Percentiles rank a stretch among this genome's conserved stretches.
Conservation (phyloP, 345 rosid genomes). For the Pseudoturritis turrita region DNA sequence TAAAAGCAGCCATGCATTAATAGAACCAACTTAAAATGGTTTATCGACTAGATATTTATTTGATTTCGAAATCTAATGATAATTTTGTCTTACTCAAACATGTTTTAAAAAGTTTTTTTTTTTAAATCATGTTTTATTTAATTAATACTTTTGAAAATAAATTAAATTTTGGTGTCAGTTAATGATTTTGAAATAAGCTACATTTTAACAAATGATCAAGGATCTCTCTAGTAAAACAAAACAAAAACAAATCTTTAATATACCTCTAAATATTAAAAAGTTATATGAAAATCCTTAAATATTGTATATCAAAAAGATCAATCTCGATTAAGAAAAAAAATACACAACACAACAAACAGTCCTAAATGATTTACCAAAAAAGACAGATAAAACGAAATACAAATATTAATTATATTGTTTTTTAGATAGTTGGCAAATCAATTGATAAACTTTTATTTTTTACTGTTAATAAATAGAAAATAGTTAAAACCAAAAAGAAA, state of each 20-base stretch:
- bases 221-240: neutral
- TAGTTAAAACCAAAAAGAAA: no score
- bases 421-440: neutral
- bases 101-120: neutral
- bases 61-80: neutral
- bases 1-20: neutral
- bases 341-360: neutral
- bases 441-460: neutral
- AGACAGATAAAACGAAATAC: neutral
- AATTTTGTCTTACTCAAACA: neutral
- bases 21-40: neutral
- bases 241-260: neutral
- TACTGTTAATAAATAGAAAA: neutral
- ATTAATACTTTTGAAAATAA: neutral
- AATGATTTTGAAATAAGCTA: neutral
- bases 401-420: neutral
- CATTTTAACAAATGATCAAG: neutral
- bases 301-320: neutral
- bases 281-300: neutral
- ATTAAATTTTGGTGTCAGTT: neutral
- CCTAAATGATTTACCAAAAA: neutral
- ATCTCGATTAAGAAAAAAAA: neutral
- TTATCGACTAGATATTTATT: neutral
- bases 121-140: neutral
- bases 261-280: neutral